Evolutionary conservation across 1,139 yeast species (phyloP).

Genomic region (Tardiomyces digboiensis): DNA sequence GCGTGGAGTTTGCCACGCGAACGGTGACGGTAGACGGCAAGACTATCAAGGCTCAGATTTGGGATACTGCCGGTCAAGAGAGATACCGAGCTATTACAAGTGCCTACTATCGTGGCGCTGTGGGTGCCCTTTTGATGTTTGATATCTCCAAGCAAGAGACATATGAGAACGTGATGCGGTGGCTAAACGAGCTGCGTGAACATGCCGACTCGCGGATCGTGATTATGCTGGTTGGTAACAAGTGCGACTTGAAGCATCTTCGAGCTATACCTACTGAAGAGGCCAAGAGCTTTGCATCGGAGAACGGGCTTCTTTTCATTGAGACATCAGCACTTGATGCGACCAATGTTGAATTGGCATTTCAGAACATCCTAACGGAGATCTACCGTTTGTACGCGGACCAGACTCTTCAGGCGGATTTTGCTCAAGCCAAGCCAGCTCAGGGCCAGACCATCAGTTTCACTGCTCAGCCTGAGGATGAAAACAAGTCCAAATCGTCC

Average conservation of each 20-base stretch:
- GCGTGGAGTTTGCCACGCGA: constrained; percentile 97
- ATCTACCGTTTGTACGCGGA: constrained; percentile 78
- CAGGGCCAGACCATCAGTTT: constrained; percentile 87
- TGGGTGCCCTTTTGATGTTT: constrained; percentile 92
- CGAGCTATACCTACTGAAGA: constrained; percentile 98
- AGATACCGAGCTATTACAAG: constrained; percentile 96
- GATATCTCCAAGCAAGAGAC: constrained; percentile 91
- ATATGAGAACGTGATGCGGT: constrained; percentile 87
- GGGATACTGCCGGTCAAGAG: constrained; percentile 99
- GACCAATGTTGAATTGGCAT: constrained; percentile 90
- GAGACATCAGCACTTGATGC: constrained; percentile 97
- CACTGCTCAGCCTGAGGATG: constrained; percentile 89
- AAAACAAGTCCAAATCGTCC: constrained; percentile 61
- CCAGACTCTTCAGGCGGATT: constrained; percentile 32
- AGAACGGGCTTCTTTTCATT: constrained; percentile 83
- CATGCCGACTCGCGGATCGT: constrained; percentile 97
- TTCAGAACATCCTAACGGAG: constrained; percentile 84
- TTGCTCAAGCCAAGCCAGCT: constrained; percentile 40
- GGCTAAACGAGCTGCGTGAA: constrained; percentile 93
- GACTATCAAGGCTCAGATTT: constrained; percentile 93
- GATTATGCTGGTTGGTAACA: constrained; percentile 93
- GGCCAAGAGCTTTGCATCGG: constrained; percentile 90
- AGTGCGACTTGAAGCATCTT: constrained; percentile 89
- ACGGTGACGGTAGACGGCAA: constrained; percentile 93
- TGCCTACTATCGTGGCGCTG: constrained; percentile 97